Base-by-base conservation (phyloP, 116 monocot species). In the Papilionanthe hybrid region DNA sequence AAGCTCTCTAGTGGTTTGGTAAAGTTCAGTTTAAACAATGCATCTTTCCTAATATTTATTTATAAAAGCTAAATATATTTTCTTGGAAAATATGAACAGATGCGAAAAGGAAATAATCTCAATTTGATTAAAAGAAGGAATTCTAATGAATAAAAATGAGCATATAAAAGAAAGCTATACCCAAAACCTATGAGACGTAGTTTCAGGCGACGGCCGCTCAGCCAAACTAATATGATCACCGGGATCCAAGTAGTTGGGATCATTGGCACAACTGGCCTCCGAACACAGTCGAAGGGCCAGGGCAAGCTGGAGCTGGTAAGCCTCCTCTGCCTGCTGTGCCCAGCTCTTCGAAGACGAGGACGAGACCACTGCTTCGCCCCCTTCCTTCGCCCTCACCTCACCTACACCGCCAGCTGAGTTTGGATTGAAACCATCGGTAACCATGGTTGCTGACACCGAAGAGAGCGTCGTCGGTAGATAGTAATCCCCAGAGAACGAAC, bases 251-350 rank as follows among this genome's bases (percentile, higher is more conserved):
- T 93, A 89, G 43, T 88, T 85, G 17, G 93, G 89, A 79, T 96
- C 93, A 55, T 75, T 86, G 63, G 90, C 89, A 47, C 84, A 90
- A 18, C 91, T 75, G 1, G 95, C 87, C 49, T 95, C 95, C 7
- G 89, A 85, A 78, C 92, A 94, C 32, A 96, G 88, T 55, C 92
- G 86, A 22, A 96, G 88, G 7, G 97, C 97, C 29, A 97, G 86
- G 18, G 94, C 97, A 30, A 94, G 92, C 88, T 97, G 97, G 11
- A 97, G 88, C 79, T 94, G 97, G 82, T 97, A 97, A 11, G 94
- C 86, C 88, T 97, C 97, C 89, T 97, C 94, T 9, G 94, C 94
- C 88, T 97, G 94, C 92, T 94, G 97, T 42, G 97, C 94, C 97
- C 94, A 96, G 88, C 94, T 93, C 92, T 89, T 93, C 73, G 84